Conservation (phyloP, 441 rosid genomes). For the Jatropha multifida region DNA sequence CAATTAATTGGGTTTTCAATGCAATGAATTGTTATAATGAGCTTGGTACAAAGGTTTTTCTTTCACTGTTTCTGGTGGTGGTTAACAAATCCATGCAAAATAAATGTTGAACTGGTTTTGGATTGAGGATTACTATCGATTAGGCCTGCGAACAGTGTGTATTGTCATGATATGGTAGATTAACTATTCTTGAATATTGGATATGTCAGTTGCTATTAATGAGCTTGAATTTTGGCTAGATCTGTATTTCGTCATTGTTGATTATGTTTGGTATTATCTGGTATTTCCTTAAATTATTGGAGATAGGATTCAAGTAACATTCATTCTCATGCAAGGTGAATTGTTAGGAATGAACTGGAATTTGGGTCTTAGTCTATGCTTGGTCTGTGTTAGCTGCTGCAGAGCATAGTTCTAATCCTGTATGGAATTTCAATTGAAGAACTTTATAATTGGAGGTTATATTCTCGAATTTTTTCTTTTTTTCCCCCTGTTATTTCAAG, state of each 20-base stretch:
- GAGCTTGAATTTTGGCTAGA: neutral
- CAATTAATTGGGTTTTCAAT: slow-evolving; percentile 12
- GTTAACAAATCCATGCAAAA: neutral
- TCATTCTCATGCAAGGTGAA: neutral
- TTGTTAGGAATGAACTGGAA: neutral
- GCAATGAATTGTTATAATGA: slow-evolving; percentile 4
- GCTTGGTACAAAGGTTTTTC: neutral
- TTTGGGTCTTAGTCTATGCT: neutral
- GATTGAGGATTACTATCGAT: neutral
- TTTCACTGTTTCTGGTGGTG: neutral
- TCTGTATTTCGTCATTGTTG: neutral
- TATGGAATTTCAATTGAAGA: neutral
- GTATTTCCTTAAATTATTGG: neutral
- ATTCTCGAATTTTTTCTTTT: neutral
- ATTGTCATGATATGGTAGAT: neutral
- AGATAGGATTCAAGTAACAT: neutral
- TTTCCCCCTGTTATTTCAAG: neutral
- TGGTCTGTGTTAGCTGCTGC: neutral
- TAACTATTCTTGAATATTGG: neutral
- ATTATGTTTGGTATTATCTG: neutral
- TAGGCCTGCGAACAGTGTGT: neutral
- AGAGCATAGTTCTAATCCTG: neutral
- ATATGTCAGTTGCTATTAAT: neutral
- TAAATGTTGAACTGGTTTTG: neutral
- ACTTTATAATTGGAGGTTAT: neutral